Conservation (phyloP, 2,329 filamentous ascomycete species). For the Fonsecaea pugnacius region DNA sequence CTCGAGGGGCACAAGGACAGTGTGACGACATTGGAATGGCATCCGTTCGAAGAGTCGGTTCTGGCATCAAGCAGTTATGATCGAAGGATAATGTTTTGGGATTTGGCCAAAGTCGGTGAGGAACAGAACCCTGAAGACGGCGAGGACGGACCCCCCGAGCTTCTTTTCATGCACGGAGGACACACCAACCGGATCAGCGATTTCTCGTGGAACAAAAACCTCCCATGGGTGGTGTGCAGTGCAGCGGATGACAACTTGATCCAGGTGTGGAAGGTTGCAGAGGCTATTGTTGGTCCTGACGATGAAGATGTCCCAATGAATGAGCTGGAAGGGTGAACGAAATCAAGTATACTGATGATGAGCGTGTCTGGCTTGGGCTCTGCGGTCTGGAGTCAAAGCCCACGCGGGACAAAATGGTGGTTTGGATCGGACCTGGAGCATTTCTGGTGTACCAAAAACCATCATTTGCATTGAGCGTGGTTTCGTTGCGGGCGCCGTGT, state of each 20-base stretch:
- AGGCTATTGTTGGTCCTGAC: constrained; percentile 73
- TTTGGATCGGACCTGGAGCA: neutral
- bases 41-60: constrained; percentile 85
- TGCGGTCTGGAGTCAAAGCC: neutral
- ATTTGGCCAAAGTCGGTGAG: constrained; percentile 85
- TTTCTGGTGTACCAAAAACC: neutral
- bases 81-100: constrained; percentile 93
- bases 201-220: constrained; percentile 96
- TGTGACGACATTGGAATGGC: constrained; percentile 92
- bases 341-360: neutral
- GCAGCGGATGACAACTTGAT: constrained; percentile 96
- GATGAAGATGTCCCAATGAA: constrained; percentile 74
- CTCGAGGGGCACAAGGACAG: constrained; percentile 86
- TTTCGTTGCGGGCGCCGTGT: neutral
- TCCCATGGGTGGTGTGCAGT: constrained; percentile 94
- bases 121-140: constrained; percentile 94
- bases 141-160: constrained; percentile 90
- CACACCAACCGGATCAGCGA: constrained; percentile 97
- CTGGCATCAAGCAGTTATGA: constrained; percentile 92
- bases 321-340: constrained; percentile 65
- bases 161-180: constrained; percentile 99
- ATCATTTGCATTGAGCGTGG: neutral
- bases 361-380: neutral
- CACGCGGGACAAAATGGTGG: neutral
- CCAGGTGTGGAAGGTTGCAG: constrained; percentile 89